phyloP scores from a whole-genome alignment of 176 grass and related monocot species.

The sorghum (Sorghum bicolor) region DNA sequence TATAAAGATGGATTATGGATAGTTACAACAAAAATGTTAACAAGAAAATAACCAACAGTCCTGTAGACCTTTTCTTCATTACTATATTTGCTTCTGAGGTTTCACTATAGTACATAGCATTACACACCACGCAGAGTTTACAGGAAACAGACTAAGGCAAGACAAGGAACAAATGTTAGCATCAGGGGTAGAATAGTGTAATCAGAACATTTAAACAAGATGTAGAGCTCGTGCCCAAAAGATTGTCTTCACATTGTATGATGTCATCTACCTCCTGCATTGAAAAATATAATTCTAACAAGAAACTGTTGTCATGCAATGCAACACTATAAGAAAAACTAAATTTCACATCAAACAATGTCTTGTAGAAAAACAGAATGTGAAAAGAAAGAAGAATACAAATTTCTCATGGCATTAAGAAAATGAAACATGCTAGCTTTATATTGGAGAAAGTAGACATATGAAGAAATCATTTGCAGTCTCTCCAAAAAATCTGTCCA shows the following conservation, averaged over 20 bases:
- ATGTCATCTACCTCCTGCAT: background rate
- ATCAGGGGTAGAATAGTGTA: background rate
- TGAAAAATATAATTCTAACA: constrained; percentile 13
- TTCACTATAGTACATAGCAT: background rate
- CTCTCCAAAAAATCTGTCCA: background rate
- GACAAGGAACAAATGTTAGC: background rate
- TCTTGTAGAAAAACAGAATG: constrained; percentile 2
- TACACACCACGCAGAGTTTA: background rate
- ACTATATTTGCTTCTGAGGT: background rate
- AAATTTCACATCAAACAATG: background rate
- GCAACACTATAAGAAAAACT: background rate
- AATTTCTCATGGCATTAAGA: background rate
- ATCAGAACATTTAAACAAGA: background rate
- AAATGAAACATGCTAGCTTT: background rate
- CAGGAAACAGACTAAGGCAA: background rate
- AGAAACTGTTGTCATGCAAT: background rate
- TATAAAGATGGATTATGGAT: background rate
- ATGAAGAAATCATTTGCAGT: background rate
- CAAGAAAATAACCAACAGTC: background rate
- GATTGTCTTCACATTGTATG: background rate
- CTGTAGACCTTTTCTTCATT: background rate
- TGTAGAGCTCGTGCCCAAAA: background rate
- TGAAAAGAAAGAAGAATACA: background rate
- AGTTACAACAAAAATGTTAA: background rate
- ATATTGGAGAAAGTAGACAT: background rate